A percentile compares a stretch with the other conserved stretches of the same genome.
These are phyloP conservation scores for Inonotus obliquus DNA, from an alignment of 1,284 basidiomycete species.

Conservation along the genomic window DNA sequence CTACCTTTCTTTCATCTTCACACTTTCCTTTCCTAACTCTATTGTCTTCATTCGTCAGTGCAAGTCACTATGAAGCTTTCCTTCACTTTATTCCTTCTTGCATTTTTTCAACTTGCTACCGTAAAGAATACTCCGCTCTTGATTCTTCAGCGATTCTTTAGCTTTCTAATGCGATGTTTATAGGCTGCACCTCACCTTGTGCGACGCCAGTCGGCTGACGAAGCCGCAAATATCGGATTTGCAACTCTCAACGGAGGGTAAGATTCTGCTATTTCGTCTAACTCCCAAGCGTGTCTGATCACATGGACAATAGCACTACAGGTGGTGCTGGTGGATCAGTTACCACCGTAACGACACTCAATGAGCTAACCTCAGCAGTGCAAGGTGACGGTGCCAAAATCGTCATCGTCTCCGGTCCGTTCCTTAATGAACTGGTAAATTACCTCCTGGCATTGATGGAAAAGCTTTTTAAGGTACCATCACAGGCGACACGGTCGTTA, in stretches of 20 bases:
- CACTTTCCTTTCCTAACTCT: not conserved
- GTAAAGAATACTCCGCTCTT: not conserved
- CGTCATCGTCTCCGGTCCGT: conserved; percentile 39
- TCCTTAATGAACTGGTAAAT: not conserved
- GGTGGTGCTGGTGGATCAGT: conserved; percentile 40
- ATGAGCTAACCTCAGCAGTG: conserved; percentile 41
- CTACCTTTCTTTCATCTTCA: not conserved
- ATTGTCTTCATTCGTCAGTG: not conserved
- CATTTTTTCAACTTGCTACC: not conserved
- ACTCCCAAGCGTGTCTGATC: not conserved
- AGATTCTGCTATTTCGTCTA: conserved; percentile 14
- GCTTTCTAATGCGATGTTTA: not conserved
- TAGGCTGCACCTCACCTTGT: not conserved
- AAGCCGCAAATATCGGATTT: conserved; percentile 39
- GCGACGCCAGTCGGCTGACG: conserved; percentile 18
- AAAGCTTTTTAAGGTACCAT: conserved; percentile 32
- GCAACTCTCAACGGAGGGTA: conserved; percentile 39
- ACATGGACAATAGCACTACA: conserved; percentile 31
- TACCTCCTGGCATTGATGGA: not conserved
- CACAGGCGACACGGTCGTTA: conserved; percentile 37
- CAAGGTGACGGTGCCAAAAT: conserved; percentile 39
- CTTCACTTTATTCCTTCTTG: not conserved
- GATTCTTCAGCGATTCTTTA: not conserved
- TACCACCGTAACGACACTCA: conserved; percentile 39
- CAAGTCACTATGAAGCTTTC: not conserved